Conservation (phyloP, 371 early-diverging fungal genomes). For the Rhizopus stolonifer region DNA sequence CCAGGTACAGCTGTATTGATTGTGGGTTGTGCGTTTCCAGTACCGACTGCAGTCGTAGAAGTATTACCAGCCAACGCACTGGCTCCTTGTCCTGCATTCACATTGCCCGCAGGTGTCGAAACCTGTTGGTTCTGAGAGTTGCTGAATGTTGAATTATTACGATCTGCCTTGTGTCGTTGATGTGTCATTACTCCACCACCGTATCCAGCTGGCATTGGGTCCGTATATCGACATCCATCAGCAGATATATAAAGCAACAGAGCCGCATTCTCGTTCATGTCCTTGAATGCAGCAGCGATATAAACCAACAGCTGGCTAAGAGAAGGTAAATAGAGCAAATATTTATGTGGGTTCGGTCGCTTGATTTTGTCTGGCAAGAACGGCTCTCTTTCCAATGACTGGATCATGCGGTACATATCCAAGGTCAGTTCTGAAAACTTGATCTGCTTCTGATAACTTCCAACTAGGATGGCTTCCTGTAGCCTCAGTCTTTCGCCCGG, state of each 20-base stretch:
- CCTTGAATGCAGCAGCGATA: slow-evolving; percentile 89
- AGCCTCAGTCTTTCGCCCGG: slow-evolving; percentile 50
- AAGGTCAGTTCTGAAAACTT: slow-evolving; percentile 94
- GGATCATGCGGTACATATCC: slow-evolving; percentile 95
- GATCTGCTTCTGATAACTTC: slow-evolving; percentile 87
- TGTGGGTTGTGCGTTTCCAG: no score
- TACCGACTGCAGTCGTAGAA: no score
- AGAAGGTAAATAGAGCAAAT: slow-evolving; percentile 86
- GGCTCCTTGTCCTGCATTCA: background rate
- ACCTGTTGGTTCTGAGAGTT: background rate
- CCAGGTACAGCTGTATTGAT: no score
- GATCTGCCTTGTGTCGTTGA: slow-evolving; percentile 32
- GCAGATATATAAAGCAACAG: slow-evolving; percentile 89
- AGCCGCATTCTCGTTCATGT: slow-evolving; percentile 79
- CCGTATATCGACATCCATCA: slow-evolving; percentile 68
- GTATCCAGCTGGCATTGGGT: slow-evolving; percentile 54
- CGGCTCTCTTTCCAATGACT: slow-evolving; percentile 68
- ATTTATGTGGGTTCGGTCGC: slow-evolving; percentile 89
- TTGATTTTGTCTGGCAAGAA: slow-evolving; percentile 22
- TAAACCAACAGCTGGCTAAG: slow-evolving; percentile 86
- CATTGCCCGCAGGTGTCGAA: background rate
- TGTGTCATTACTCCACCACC: slow-evolving; percentile 68
- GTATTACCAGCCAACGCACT: background rate
- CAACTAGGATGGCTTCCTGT: slow-evolving; percentile 94
- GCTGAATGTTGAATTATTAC: slow-evolving; percentile 1